Conservation (phyloP, 2,329 filamentous ascomycete genomes). For the Daldinia eschscholtzii region DNA sequence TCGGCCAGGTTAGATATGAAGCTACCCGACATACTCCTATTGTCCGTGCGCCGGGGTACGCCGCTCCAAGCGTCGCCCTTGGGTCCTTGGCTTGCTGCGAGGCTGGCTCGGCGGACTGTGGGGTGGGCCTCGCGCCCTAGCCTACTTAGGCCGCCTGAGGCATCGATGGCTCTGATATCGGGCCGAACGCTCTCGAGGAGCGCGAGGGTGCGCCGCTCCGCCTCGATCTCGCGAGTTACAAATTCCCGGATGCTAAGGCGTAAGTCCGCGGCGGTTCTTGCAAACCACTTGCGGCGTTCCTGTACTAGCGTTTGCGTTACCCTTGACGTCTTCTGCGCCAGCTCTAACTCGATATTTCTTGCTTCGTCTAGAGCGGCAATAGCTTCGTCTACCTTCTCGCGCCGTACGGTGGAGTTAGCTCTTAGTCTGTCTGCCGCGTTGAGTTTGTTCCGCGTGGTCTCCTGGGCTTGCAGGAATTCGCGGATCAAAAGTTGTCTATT, state of each 20-base stretch:
- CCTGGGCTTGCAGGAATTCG: constrained; percentile 91
- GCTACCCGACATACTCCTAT: constrained; percentile 79
- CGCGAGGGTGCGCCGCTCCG: constrained; percentile 90
- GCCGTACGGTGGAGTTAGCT: constrained; percentile 84
- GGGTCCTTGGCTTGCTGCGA: constrained; percentile 91
- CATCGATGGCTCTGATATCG: constrained; percentile 92
- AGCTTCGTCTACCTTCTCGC: constrained; percentile 98
- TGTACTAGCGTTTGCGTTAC: constrained; percentile 90
- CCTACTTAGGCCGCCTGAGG: constrained; percentile 88
- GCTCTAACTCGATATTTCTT: constrained; percentile 80
- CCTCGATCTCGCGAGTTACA: constrained; percentile 93
- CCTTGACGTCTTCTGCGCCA: constrained; percentile 86
- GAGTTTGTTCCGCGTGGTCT: constrained; percentile 83
- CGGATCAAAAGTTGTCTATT: constrained; percentile 97
- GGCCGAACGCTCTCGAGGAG: constrained; percentile 94
- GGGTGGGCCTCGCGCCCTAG: constrained; percentile 92
- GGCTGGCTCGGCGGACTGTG: constrained; percentile 75
- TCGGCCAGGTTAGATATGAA: constrained; percentile 74
- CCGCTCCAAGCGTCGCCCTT: constrained; percentile 99
- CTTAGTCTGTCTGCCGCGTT: constrained; percentile 91
- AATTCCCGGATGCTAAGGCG: constrained; percentile 89
- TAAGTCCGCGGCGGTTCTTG: constrained; percentile 86
- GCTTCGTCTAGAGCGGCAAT: constrained; percentile 91
- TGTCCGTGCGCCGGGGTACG: constrained; percentile 82
- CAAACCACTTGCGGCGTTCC: constrained; percentile 92